Evolutionary conservation across 176 grass and related monocot species (phyloP).

Genomic region (Oryza nivara): DNA sequence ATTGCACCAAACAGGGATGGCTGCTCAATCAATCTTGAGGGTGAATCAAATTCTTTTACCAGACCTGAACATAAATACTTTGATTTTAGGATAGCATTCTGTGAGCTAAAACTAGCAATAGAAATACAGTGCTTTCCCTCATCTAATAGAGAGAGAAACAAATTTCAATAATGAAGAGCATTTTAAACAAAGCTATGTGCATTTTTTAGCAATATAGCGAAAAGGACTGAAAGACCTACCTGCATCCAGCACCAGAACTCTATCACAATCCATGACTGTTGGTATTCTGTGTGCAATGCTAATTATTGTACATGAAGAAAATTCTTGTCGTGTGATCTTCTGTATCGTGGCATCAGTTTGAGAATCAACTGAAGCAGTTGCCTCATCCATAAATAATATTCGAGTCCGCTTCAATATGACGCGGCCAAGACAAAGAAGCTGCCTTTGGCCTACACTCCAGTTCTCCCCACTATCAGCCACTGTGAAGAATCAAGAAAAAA

Average conservation of each 20-base stretch:
- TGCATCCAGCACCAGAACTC: slow-evolving; percentile 87
- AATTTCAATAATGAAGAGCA: background rate
- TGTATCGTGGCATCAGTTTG: slow-evolving; percentile 90
- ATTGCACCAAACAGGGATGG: slow-evolving; percentile 67
- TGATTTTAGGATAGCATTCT: slow-evolving; percentile 14
- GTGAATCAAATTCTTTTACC: slow-evolving; percentile 78
- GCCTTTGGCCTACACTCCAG: slow-evolving; percentile 94
- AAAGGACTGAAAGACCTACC: slow-evolving; percentile 28
- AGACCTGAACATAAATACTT: slow-evolving; percentile 53
- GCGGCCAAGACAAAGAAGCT: slow-evolving; percentile 83
- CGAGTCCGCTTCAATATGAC: slow-evolving; percentile 75
- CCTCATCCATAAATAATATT: slow-evolving; percentile 95
- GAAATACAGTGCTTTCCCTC: background rate
- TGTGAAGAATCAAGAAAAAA: slow-evolving; percentile 40
- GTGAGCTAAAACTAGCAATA: background rate
- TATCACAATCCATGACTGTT: slow-evolving; percentile 91
- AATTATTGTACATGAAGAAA: slow-evolving; percentile 83
- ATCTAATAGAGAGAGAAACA: background rate
- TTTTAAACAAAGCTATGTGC: background rate
- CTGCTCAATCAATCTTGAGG: slow-evolving; percentile 70
- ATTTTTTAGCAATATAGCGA: background rate
- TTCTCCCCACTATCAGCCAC: slow-evolving; percentile 94
- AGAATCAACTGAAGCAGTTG: slow-evolving; percentile 94
- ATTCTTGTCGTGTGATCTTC: slow-evolving; percentile 83
- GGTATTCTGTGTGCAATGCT: slow-evolving; percentile 97